These are phyloP conservation scores for Mollisia scopiformis DNA, from an alignment of 2,329 filamentous ascomycete species.

Conservation along the genomic window DNA sequence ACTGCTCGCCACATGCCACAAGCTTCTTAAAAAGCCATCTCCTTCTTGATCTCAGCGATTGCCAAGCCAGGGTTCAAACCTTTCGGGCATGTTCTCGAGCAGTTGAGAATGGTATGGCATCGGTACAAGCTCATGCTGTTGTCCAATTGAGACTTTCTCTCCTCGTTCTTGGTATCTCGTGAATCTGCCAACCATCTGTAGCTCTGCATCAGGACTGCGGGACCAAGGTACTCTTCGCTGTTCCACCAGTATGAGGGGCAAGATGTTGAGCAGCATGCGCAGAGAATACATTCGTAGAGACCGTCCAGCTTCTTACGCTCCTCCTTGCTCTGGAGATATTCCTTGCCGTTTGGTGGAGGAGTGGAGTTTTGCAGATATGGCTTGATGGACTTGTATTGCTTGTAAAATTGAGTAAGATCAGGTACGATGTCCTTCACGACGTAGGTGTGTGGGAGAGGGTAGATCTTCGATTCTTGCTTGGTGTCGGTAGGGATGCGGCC, in stretches of 20 bases:
- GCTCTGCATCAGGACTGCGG: slow-evolving; percentile 93
- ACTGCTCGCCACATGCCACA: background rate
- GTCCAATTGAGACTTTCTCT: slow-evolving; percentile 90
- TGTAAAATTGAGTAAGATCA: slow-evolving; percentile 98
- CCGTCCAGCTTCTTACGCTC: slow-evolving; percentile 95
- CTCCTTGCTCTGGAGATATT: slow-evolving; percentile 87
- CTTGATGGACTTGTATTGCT: slow-evolving; percentile 99
- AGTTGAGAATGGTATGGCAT: slow-evolving; percentile 99
- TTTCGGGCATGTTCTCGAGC: slow-evolving; percentile 97
- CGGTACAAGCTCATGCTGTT: slow-evolving; percentile 99
- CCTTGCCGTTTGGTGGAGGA: slow-evolving; percentile 81
- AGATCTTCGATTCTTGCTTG: slow-evolving; percentile 84
- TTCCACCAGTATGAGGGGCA: slow-evolving; percentile 99
- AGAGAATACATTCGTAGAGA: slow-evolving; percentile 98
- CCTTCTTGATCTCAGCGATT: slow-evolving; percentile 98
- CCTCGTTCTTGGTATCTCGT: slow-evolving; percentile 84
- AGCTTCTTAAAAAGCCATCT: slow-evolving; percentile 64
- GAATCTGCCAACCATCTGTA: slow-evolving; percentile 98
- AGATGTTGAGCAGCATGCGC: slow-evolving; percentile 97
- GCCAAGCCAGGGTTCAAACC: slow-evolving; percentile 93
- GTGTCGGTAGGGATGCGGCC: slow-evolving; percentile 91
- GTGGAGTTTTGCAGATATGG: slow-evolving; percentile 94
- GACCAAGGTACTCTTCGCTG: slow-evolving; percentile 96
- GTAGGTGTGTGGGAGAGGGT: slow-evolving; percentile 97
- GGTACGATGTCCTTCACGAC: slow-evolving; percentile 99